Percentiles rank a stretch among this genome's conserved stretches.
Conservation (phyloP, 768 basidiomycete species). For the Termitomyces sp. region DNA sequence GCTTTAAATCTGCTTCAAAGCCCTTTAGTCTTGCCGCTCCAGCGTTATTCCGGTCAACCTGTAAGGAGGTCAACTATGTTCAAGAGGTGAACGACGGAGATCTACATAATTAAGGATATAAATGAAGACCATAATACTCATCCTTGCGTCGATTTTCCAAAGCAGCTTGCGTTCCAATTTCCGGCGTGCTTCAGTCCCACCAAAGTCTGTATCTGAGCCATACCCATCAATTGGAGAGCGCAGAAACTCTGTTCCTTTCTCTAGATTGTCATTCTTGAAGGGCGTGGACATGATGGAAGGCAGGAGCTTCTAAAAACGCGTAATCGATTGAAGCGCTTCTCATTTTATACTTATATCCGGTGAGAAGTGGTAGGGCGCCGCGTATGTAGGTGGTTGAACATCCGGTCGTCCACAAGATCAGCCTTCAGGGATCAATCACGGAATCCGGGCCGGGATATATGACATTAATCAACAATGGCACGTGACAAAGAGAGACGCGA, state of each 20-base stretch:
- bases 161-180: constrained; percentile 33
- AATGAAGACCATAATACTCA: constrained; percentile 45
- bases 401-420: no score
- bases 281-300: constrained; percentile 12
- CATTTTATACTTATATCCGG: neutral
- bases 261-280: constrained; percentile 14
- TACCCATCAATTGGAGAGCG: constrained; percentile 6
- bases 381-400: no score
- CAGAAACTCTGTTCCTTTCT: constrained; percentile 3
- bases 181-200: constrained; percentile 20
- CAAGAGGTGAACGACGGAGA: neutral
- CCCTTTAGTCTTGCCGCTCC: constrained; percentile 63
- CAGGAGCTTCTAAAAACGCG: neutral
- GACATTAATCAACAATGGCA: constrained; percentile 1
- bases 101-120: constrained; percentile 40
- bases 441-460: neutral
- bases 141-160: constrained; percentile 44
- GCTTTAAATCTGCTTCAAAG: constrained; percentile 55
- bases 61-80: constrained; percentile 25
- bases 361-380: neutral
- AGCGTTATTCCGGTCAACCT: constrained; percentile 72
- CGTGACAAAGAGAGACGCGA: constrained; percentile 4
- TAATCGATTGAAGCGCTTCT: neutral
- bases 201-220: constrained; percentile 23
- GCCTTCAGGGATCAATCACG: no score